Evolutionary conservation across 495 filamentous ascomycete species (phyloP).

Genomic region (Diplogelasinospora grovesii): DNA sequence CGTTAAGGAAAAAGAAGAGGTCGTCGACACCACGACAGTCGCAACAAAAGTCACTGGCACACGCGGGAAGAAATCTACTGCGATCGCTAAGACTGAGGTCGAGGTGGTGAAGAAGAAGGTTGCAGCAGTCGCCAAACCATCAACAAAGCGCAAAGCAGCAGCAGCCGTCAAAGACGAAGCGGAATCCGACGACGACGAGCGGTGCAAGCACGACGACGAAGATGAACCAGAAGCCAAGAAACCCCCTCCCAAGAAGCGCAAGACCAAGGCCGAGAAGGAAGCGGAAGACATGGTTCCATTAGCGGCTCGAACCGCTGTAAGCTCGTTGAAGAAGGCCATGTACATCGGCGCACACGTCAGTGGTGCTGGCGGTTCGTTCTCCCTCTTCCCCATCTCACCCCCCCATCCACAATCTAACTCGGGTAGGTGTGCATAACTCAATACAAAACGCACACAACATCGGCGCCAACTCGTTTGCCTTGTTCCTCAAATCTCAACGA

Average conservation of each 20-base stretch:
- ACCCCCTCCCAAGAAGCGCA: conserved; percentile 39
- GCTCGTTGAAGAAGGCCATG: conserved; percentile 58
- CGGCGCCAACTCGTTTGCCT: conserved; percentile 84
- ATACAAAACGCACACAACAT: conserved; percentile 73
- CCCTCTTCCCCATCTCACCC: background rate
- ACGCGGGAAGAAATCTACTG: conserved; percentile 3
- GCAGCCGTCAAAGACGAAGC: conserved; percentile 16
- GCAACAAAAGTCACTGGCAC: background rate
- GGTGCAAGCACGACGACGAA: conserved; percentile 17
- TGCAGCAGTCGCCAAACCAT: too few relatives aligned
- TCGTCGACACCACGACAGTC: background rate
- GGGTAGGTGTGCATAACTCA: conserved; percentile 82
- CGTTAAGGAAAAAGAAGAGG: background rate
- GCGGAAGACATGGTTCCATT: conserved; percentile 54
- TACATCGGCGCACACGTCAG: conserved; percentile 90
- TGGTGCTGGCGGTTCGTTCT: conserved; percentile 65
- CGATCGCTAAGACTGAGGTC: conserved; percentile 6
- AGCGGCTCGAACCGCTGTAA: conserved; percentile 55
- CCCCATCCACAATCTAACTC: conserved; percentile 10
- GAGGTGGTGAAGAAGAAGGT: conserved; percentile 10
- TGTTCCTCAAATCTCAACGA: conserved; percentile 92
- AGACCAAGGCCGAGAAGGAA: conserved; percentile 38
- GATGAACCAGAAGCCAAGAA: conserved; percentile 19
- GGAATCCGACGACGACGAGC: conserved; percentile 9
- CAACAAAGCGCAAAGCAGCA: conserved; percentile 33